Evolutionary conservation across 176 grass and related monocot genomes (phyloP), one percentile per base, ranked within the genome.

Genomic region (Bothriochloa decipiens): DNA sequence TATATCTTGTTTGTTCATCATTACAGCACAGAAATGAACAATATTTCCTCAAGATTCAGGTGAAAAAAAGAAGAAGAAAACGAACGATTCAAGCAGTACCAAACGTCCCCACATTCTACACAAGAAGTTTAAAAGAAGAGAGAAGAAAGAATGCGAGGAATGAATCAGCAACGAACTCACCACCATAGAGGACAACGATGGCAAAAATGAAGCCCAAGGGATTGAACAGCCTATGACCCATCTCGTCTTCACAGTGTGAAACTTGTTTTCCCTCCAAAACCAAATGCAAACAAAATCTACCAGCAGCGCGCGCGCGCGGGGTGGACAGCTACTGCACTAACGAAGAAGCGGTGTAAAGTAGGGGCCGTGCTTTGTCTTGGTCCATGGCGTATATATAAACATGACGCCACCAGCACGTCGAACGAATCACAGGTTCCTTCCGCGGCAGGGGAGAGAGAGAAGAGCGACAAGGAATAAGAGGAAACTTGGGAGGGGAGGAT

Each of bases 401-500:
- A 66, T 61, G 84, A 18, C 69, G 81, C 52, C 1, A 50, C 33
- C 2, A 43, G 6, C 49, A 23, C 13, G 61, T 11, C 33, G 90
- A 92, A 95, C 33, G 90, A 92, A 95, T 92, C 90, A 47, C 20
- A 60, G 88, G 65, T 92, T 92, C 46, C 93, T 82, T 90, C 79
- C 4, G 32, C 55, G 8, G 32, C 76, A 83, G 91, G 86, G 57
- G 87, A 86, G 83, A 35, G 82, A 60, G 22, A n/a, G 3, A 29
- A n/a, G 29, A 33, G 6, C 4, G 18, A 57, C 42, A 76, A 74
- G 83, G 90, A 89, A 91, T 91, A 91, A 91, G 76, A 91, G 91
- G 91, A 91, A 94, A 94, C 92, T 94, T 94, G 89, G 84, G 89
- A 85, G 11, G 74, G 52, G 86, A 89, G 89, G 81, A 88, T 89